phyloP scores from a whole-genome alignment of 2,329 filamentous ascomycete genomes.

The Chaetomiaceae sp. region DNA sequence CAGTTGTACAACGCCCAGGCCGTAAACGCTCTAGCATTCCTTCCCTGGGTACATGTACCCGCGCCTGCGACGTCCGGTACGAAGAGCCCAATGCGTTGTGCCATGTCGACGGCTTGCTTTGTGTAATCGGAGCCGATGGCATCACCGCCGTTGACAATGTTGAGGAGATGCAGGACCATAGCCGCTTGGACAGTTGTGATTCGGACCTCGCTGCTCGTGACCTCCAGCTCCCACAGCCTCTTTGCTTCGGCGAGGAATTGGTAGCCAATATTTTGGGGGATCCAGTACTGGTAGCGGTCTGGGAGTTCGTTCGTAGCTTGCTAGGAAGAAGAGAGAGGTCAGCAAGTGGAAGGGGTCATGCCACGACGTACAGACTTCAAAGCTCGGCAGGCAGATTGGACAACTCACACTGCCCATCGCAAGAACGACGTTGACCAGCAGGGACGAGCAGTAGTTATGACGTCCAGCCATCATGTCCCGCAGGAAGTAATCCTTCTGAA shows the following conservation, averaged over 20 bases:
- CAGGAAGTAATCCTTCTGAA: constrained; percentile 29
- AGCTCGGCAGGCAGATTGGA: neutral
- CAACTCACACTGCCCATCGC: constrained; percentile 28
- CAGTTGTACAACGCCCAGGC: constrained; percentile 9
- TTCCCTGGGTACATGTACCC: neutral
- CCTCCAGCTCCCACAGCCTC: constrained; percentile 36
- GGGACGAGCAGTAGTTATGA: constrained; percentile 25
- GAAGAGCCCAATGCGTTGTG: constrained; percentile 25
- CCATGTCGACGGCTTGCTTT: constrained; percentile 23
- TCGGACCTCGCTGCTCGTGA: constrained; percentile 11
- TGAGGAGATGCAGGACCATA: constrained; percentile 30
- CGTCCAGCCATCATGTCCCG: constrained; percentile 25
- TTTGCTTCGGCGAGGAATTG: constrained; percentile 37
- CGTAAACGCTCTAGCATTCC: constrained; percentile 9
- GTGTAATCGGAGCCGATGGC: constrained; percentile 22
- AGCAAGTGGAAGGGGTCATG: neutral
- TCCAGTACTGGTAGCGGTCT: constrained; percentile 35
- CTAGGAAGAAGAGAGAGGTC: constrained; percentile 19
- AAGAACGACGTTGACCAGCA: constrained; percentile 29
- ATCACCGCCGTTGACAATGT: constrained; percentile 28
- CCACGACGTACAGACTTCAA: too few species aligned
- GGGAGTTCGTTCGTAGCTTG: constrained; percentile 28
- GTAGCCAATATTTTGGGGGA: constrained; percentile 32
- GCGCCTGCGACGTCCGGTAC: too few species aligned
- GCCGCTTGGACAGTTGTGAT: constrained; percentile 35